Base-by-base conservation (phyloP, 1,284 basidiomycete genomes). In the Ustilago hordei region DNA sequence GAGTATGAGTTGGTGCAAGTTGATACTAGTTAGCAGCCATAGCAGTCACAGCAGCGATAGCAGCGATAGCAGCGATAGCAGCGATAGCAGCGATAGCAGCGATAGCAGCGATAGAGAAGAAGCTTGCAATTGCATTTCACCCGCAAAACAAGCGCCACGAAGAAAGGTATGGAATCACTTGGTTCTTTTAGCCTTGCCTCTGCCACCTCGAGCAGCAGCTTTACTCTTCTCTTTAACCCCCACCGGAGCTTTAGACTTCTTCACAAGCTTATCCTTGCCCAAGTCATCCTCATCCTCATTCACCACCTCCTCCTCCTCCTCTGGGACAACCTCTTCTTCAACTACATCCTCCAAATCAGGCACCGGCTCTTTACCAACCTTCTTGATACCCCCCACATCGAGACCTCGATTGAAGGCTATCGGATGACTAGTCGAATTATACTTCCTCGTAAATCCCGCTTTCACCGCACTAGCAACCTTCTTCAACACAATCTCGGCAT, bases 381-480 rank as follows among this genome's bases (percentile, higher is more conserved):
- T 73, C 36, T 55, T 55, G 64, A 79, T 81, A 15, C 43, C 66
- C 5, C 56, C 62, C 17, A 69, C 8, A 19, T 75, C 75, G 23
- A 59, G 64, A 34, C 60, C 59, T 74, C 81, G 82, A 56, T 81
- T 56, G 39, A 84, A 81, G 12, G 81, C 81, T 15, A 84, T 77
- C 11, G 82, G 81, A 54, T 84, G 82, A 8, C 32, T 62, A 1
- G 58, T 3, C 39, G 62, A 58, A 52, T 84, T 84, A 68, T 84
- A 95, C 93, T 92, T 93, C 12, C 74, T 41, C 2, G 96, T 99
- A 75, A 99, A 92, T 1, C 92, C 88, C 0, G 92, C 87, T 88
- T 99, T 99, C 48, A 92, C 92, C 0, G 92, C 90, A 0, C 92
- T 85, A 0, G 93, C 89, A 38, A 99, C 94, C 87, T 92, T 92